These are phyloP conservation scores for Quercus rubra DNA, from an alignment of 306 rosid genomes.

Conservation along the genomic window DNA sequence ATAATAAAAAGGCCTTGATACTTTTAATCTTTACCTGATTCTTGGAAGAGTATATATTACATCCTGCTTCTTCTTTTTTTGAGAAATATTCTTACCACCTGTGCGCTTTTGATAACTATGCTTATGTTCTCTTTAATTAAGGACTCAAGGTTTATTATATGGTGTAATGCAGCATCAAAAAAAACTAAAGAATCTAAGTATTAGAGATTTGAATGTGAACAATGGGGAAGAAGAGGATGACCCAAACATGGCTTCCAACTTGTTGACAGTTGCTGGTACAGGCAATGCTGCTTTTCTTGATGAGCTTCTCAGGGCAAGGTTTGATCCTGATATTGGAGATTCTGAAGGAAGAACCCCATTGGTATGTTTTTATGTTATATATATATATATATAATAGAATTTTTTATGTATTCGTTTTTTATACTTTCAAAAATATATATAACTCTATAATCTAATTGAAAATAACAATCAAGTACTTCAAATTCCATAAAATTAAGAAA, in stretches of 20 bases:
- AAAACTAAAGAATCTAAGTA: constrained; percentile 47
- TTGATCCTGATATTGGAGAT: constrained; percentile 74
- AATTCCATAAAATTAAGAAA: no score
- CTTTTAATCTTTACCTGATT: no score
- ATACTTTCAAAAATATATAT: no score
- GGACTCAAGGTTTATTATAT: not conserved
- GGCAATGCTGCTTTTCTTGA: constrained; percentile 77
- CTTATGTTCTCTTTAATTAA: constrained; percentile 5
- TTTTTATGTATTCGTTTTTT: no score
- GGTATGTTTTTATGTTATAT: constrained; percentile 33
- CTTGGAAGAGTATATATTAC: no score
- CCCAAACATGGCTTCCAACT: constrained; percentile 39
- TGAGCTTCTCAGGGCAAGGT: constrained; percentile 73
- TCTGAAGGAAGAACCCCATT: constrained; percentile 73
- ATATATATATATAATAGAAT: no score
- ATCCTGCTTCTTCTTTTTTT: no score
- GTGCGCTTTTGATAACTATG: not conserved
- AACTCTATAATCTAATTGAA: no score
- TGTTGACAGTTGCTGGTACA: constrained; percentile 50
- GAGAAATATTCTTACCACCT: no score
- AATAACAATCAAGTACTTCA: no score
- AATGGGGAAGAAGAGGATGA: constrained; percentile 53
- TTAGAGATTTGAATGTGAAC: constrained; percentile 41
- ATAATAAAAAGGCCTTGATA: no score
- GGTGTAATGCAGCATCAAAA: constrained; percentile 59